phyloP scores from a whole-genome alignment of 345 rosid genomes.

The Citrus sp. region DNA sequence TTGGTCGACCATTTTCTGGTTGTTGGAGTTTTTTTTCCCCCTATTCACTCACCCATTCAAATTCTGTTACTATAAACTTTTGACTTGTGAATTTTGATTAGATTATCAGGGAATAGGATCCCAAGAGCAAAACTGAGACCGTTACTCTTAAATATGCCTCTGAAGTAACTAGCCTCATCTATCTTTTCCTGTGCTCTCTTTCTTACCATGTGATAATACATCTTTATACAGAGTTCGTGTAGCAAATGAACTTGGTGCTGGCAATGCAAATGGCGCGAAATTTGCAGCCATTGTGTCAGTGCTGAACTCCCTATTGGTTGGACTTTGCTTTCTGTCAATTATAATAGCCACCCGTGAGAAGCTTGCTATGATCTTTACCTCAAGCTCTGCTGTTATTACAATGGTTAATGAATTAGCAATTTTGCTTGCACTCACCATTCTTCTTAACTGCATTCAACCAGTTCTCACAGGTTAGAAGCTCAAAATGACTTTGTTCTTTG shows the following conservation, averaged over 20 bases:
- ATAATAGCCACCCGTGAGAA: slow-evolving; percentile 34
- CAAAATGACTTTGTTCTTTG: background rate
- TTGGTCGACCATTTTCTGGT: background rate
- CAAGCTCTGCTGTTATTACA: slow-evolving; percentile 31
- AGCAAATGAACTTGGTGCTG: slow-evolving; percentile 55
- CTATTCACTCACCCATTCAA: background rate
- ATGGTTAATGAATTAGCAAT: slow-evolving; percentile 38
- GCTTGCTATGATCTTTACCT: slow-evolving; percentile 48
- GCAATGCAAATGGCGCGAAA: slow-evolving; percentile 47
- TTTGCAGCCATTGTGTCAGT: slow-evolving; percentile 47
- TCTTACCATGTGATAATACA: background rate
- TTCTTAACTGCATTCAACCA: slow-evolving; percentile 57
- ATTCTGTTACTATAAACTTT: background rate
- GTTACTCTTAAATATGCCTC: background rate
- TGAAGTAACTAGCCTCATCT: background rate
- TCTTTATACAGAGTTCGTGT: slow-evolving; percentile 45
- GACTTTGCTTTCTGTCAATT: slow-evolving; percentile 35
- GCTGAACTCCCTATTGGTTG: slow-evolving; percentile 33
- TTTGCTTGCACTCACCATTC: slow-evolving; percentile 45
- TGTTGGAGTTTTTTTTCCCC: too few species aligned
- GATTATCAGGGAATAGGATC: background rate
- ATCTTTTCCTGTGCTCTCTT: background rate
- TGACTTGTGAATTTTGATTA: background rate
- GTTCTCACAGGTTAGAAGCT: slow-evolving; percentile 47
- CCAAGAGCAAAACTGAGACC: background rate